Percentiles rank a stretch among this genome's conserved stretches.
These are phyloP conservation scores for Collybiopsis luxurians DNA, from an alignment of 768 basidiomycete species.

Conservation along the genomic window DNA sequence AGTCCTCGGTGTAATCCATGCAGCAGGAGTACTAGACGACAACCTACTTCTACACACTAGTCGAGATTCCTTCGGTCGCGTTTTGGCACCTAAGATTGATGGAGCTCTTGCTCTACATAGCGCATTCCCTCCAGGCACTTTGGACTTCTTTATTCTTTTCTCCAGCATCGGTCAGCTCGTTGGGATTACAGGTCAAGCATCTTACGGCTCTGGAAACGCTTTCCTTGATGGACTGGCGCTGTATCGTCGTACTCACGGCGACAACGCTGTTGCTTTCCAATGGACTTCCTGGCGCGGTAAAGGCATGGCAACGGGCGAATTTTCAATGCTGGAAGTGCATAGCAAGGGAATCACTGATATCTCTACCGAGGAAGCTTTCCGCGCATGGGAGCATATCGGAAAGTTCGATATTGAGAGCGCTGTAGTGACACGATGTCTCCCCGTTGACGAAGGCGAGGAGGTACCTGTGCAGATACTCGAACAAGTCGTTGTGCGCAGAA, in stretches of 20 bases:
- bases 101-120: background rate
- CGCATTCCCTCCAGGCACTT: conserved; percentile 2
- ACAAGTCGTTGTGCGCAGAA: background rate
- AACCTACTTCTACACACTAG: background rate
- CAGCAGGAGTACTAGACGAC: background rate
- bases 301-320: conserved; percentile 1
- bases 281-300: conserved; percentile 4
- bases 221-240: conserved; percentile 3
- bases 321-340: background rate
- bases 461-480: background rate
- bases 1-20: conserved; percentile 3
- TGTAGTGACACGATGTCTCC: background rate
- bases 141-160: conserved; percentile 1
- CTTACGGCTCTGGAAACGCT: background rate
- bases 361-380: background rate
- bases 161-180: conserved; percentile 3
- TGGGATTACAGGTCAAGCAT: conserved; percentile 1
- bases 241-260: background rate
- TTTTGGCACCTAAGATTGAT: conserved; percentile 1
- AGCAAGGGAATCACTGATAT: conserved; percentile 4
- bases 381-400: background rate
- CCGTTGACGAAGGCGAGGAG: background rate
- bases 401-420: background rate
- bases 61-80: background rate
- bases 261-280: conserved; percentile 5